Evolutionary conservation across 163 green algal genomes (phyloP), one percentile per base, ranked within the genome.

Genomic region (Chlamydomonas reinhardtii): DNA sequence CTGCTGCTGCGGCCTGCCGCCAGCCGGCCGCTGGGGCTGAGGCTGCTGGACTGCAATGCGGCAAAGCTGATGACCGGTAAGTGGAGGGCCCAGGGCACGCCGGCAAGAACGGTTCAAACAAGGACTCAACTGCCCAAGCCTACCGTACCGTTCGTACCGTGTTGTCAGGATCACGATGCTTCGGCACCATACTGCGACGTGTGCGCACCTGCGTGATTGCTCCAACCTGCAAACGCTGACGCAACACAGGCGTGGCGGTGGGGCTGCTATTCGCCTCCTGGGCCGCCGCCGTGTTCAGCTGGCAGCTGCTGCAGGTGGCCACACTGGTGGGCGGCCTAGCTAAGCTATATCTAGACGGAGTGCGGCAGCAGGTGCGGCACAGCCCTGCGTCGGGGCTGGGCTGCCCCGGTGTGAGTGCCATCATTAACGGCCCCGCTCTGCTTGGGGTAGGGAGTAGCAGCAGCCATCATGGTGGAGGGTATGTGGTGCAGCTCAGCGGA

Each of bases 231-330:
- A n/a, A n/a, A 48, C 39, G 39, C 39, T 48, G 39, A n/a, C n/a
- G n/a, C n/a, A n/a, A n/a, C n/a, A 54, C 48, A 56, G 48, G 48
- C 22, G 56, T 54, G 24, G 17, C 61, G 4, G 34, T 54, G 48
- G 14, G 77, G 5, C 68, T 34, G 6, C 29, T 77, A 54, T 12
- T 72, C 64, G 68, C n/a, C 3, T 69, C 68, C 68, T 85, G 78
- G 78, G 27, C 8, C 19, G 22, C 52, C 15, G 78, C 52, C 22
- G 34, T 37, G 20, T 39, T 62, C 39, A 27, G 37, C 15, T 85
- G 78, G 78, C 78, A 85, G 78, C 25, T 85, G 52, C 48, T 64
- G 39, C 77, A 84, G 68, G 78, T 85, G 24, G 22, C 22, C 3
- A 85, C 78, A 0, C 3, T 85, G 12, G 16, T 71, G 2, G 59